Evolutionary conservation across 352 stramenopile genomes (phyloP), one percentile per base, ranked within the genome.

Genomic region (Nannochloropsis limnetica): DNA sequence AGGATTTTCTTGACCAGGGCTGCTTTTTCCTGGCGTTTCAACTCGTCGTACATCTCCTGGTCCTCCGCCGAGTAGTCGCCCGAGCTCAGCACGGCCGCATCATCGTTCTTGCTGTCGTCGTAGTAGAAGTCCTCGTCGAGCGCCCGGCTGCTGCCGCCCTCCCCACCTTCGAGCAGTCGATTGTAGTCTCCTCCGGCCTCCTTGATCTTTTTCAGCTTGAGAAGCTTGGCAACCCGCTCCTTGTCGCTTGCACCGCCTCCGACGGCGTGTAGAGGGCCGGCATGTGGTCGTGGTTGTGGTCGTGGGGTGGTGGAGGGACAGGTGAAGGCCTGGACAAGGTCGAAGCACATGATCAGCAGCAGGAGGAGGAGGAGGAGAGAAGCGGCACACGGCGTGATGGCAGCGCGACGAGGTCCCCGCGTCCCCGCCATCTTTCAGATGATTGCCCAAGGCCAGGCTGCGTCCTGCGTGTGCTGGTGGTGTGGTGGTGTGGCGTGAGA

Each of bases 121-220:
- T 29, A 74, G 61, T 74, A 74, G 11, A 25, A 31, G 61, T 74
- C n/a, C n/a, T 74, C 61, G 3, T 74, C 61, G 5, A 31, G 61
- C 25, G n/a, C 61, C 14, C 20, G 9, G n/a, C 11, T 29, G 61
- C 61, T 74, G 61, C 61, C 61, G 61, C 9, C n/a, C 4, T 11
- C 61, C 61, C n/a, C 61, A 20, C 54, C 54, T 31, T 74, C 61
- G 25, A 74, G 9, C 25, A 74, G 22, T 8, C 61, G 61, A 29
- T 74, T 74, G 25, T 74, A 74, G n/a, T 74, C 61, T 74, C 61
- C 61, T 74, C 61, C 61, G 14, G 9, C 61, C n/a, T 74, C 61
- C 61, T 74, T 74, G 25, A 74, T 74, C 25, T 74, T 74, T 74
- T 74, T 74, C 61, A 74, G 25, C 3, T 15, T 25, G 2, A 74